Base-by-base conservation (phyloP, 768 basidiomycete genomes). In the Lyophyllum atratum region DNA sequence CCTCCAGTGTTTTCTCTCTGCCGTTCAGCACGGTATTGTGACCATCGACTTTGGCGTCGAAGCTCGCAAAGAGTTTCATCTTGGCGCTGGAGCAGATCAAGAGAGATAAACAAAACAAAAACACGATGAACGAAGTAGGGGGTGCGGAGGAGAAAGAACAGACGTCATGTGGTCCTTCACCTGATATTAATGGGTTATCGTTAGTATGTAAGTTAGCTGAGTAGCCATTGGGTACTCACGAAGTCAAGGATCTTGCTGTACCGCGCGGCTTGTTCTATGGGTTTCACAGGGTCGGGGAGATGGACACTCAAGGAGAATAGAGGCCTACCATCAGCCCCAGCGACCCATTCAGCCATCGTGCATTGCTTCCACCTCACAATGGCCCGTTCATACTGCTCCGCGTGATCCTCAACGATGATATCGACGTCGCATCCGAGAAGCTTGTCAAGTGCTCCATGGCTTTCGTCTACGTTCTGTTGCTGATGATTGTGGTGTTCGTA, bases 101-200 rank as follows among this genome's bases (percentile, higher is more conserved):
- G 17, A 40, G n/a, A 5, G 39, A 19, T 40, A 14, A 28, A 17
- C 46, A 21, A n/a, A 15, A 29, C 10, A 17, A 28, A 15, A 17
- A 46, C 12, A 52, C n/a, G n/a, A 4, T 10, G 28, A 56, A 34
- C 33, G 33, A 29, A 26, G 52, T 26, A 25, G 24, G 42, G 55
- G 47, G 37, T 22, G 48, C 31, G n/a, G 25, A 24, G 33, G 25
- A 33, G 22, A 25, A 43, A 55, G 15, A 11, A 68, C 76, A 56
- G 46, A 84, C 81, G 67, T 70, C 75, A 85, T 79, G 54, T 82
- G 76, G 19, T 76, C 70, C 63, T 85, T 85, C 1, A 73, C 74
- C 79, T 81, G 58, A 22, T 7, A 45, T 2, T 21, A 10, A 21
- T 24, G 22, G 31, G n/a, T 11, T 15, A 29, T 45, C 15, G 43